phyloP scores from a whole-genome alignment of 202 grass and related monocot genomes.

The Sporobolus alterniflorus region DNA sequence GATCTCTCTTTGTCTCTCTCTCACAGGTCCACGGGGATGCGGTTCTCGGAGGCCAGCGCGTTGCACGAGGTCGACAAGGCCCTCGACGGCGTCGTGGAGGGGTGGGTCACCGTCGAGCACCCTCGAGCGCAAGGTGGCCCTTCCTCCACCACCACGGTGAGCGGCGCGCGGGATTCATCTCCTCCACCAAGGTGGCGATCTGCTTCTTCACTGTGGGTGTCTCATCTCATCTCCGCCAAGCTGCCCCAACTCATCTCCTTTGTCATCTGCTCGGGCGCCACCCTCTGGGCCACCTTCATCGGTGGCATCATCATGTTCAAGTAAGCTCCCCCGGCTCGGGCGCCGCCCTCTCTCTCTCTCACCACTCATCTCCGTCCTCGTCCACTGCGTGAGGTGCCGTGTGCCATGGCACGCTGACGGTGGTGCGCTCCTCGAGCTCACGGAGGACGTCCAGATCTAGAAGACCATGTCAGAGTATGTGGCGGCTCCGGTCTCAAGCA shows the following conservation, averaged over 20 bases:
- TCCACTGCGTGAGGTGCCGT: too few species aligned
- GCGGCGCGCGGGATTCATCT: too few species aligned
- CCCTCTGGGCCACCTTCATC: conserved; percentile 98
- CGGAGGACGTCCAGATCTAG: too few species aligned
- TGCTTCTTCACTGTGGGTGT: too few species aligned
- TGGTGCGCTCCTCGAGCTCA: too few species aligned
- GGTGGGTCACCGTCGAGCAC: conserved; percentile 46
- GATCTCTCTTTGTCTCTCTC: too few species aligned
- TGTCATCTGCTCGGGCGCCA: conserved; percentile 77
- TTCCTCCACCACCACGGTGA: too few species aligned
- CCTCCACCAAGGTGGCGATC: too few species aligned
- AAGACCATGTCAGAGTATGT: too few species aligned
- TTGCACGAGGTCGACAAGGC: conserved; percentile 73
- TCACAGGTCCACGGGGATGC: conserved; percentile 51
- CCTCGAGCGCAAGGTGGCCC: conserved; percentile 67
- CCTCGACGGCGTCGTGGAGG: conserved; percentile 53
- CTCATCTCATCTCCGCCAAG: conserved; percentile 78
- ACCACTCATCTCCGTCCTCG: too few species aligned
- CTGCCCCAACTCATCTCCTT: conserved; percentile 89
- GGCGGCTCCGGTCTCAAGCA: too few species aligned
- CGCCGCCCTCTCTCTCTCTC: background rate
- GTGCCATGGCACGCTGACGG: too few species aligned
- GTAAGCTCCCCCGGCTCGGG: conserved; percentile 31
- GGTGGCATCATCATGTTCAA: conserved; percentile 99
- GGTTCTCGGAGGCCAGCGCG: conserved; percentile 56